Conservation (phyloP, 331 rosid species). For the Cydonia oblonga region DNA sequence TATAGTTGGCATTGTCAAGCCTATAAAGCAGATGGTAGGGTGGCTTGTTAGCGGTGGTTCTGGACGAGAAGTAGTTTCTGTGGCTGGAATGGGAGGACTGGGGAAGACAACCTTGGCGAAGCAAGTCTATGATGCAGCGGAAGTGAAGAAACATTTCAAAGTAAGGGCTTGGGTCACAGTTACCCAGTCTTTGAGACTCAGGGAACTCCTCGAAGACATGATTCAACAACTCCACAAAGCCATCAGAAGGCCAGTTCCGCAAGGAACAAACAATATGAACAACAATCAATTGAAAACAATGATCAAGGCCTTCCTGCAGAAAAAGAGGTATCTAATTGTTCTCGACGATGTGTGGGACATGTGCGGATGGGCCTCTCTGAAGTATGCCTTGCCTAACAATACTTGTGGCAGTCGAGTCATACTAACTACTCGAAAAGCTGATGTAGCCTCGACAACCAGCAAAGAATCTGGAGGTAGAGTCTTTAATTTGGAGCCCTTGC, state of each 20-base stretch:
- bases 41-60: neutral
- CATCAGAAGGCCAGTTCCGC: constrained; percentile 1
- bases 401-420: constrained; percentile 9
- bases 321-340: constrained; percentile 4
- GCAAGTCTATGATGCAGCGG: constrained; percentile 4
- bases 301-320: neutral
- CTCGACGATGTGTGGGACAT: constrained; percentile 16
- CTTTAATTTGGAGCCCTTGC: constrained; percentile 4
- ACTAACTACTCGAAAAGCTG: constrained; percentile 11
- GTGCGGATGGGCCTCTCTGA: constrained; percentile 10
- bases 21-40: constrained; percentile 4
- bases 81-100: constrained; percentile 10
- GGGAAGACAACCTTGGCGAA: constrained; percentile 20
- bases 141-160: constrained; percentile 9
- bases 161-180: constrained; percentile 8
- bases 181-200: neutral
- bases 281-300: neutral
- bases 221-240: constrained; percentile 6
- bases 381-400: constrained; percentile 8
- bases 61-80: neutral
- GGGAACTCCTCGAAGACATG: constrained; percentile 2
- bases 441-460: constrained; percentile 2
- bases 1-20: constrained; percentile 5
- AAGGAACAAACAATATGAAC: neutral
- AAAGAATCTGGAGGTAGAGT: neutral